Base-by-base conservation (phyloP, 306 rosid species). In the Quercus variabilis region DNA sequence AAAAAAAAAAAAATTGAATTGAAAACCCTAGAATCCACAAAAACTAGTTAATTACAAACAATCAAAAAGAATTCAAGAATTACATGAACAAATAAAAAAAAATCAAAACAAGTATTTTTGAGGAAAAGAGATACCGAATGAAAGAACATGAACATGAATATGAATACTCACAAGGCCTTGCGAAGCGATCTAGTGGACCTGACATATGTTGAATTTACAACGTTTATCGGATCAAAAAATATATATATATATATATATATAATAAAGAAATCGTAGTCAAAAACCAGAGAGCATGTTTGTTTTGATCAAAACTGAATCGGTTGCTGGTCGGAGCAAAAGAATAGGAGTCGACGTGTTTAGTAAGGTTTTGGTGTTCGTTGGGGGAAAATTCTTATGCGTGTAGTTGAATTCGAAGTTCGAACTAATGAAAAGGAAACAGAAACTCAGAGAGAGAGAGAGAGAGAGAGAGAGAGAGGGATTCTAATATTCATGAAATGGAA, bases 141-240 rank as follows among this genome's bases (percentile, higher is more conserved):
- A 33, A 76, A 54, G 57, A 19, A 26, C 1, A 7, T 14, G 17
- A 49, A 49, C 17, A 49, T 49, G 54, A 49, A 49, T 12, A 49
- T 49, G 54, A 49, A 49, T 49, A 90, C 97, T 89, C 77, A 94
- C 98, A 94, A 64, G 97, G 97, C 80, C 86, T 89, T 41, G 98
- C 91, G 86, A 94, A 91, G 28, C 93, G 91, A 85, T 92, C 97
- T 25, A 92, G 91, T 12, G 94, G 88, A 13, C 98, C 96, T 5
- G 98, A 89, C 98, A 94, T 94, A 94, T 94, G 79, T 75, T 33
- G 51, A 77, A 43, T 63, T 41, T 8, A 41, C 46, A 41, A 8
- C 12, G 46, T 8, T 18, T 43, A 79, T 31, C 28, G 51, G 81
- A 49, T 43, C 71, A 77, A 60, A 28, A 73, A 4, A 35, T 13